Evolutionary conservation across 2,329 filamentous ascomycete genomes (phyloP), one percentile per base, ranked within the genome.

Genomic region (Xylaria sp.): DNA sequence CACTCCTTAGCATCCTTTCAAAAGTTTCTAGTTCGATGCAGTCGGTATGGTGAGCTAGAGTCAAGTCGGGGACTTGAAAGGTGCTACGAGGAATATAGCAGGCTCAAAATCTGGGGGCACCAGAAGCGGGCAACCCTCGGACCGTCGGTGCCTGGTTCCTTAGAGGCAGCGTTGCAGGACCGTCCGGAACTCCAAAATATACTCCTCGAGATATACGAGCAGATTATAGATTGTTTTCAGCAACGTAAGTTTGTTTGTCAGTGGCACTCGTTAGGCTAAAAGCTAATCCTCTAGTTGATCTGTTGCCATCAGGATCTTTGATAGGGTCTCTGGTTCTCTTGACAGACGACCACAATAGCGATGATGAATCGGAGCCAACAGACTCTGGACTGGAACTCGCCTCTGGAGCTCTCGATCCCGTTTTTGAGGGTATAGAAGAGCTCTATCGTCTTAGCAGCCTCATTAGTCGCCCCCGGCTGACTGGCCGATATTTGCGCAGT

Each of bases 1-100:
- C 3, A 56, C 11, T 48, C 43, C 8, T 31, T 56, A 6, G 13
- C 23, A 4, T 56, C 54, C 5, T 56, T 21, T 27, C 31, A 48
- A 41, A 41, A 6, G 10, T 56, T 48, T 8, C 11, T 56, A 23
- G 23, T 31, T 21, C n/a, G 19, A 15, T 56, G 33, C 33, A 31
- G n/a, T 29, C 33, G 5, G 17, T 2, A 48, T 29, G 4, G 29
- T 40, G 4, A 7, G 2, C n/a, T 49, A 27, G 5, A 49, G 3
- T 35, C 55, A 23, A 37, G 44, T 19, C 4, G 2, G 2, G 48
- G 54, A 17, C 54, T 62, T 27, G 23, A 58, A n/a, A 46, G 15
- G 13, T 46, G 46, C 15, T 46, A 41, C 6, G 60, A 63, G 15
- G 60, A 63, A 33, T 63, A 63, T 53, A 54, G 56, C 5, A 48